A percentile compares a stretch with the other conserved stretches of the same genome.
phyloP scores from a whole-genome alignment of 108 stramenopile species.

The Schizochytrium sp. region DNA sequence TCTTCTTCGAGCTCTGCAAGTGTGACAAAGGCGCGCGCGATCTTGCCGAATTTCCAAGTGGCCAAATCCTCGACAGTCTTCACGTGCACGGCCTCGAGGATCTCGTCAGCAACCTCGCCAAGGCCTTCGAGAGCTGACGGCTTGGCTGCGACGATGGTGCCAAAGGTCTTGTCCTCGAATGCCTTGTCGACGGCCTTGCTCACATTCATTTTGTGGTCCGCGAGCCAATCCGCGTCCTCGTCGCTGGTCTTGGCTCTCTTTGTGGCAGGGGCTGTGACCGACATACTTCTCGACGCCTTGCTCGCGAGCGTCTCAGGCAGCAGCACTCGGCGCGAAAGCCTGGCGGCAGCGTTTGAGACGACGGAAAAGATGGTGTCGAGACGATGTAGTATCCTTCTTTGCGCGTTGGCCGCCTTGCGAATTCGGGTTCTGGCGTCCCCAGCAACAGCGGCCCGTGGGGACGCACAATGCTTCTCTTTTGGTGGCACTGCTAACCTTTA shows the following conservation, averaged over 20 bases:
- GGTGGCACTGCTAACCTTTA: too few species aligned
- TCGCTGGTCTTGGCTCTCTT: neutral
- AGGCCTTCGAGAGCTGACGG: neutral
- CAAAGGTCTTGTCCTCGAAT: neutral
- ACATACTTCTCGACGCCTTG: too few species aligned
- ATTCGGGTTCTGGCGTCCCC: too few species aligned
- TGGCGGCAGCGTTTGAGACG: too few species aligned
- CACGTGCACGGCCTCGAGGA: neutral
- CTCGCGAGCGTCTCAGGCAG: too few species aligned
- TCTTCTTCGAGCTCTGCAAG: constrained; percentile 32
- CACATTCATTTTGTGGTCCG: neutral
- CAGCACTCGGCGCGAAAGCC: too few species aligned
- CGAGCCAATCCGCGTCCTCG: neutral
- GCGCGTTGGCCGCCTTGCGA: too few species aligned
- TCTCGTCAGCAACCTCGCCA: constrained; percentile 6
- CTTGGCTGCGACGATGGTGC: neutral
- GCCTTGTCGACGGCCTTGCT: neutral
- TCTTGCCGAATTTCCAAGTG: constrained; percentile 37
- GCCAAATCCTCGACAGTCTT: constrained; percentile 36
- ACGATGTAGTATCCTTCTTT: too few species aligned
- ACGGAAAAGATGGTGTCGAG: too few species aligned
- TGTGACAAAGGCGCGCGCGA: constrained; percentile 31
- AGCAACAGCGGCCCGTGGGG: too few species aligned
- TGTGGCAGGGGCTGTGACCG: neutral
- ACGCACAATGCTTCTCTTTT: too few species aligned